Conservation (phyloP, 495 filamentous ascomycete genomes). For the Glonium stellatum region DNA sequence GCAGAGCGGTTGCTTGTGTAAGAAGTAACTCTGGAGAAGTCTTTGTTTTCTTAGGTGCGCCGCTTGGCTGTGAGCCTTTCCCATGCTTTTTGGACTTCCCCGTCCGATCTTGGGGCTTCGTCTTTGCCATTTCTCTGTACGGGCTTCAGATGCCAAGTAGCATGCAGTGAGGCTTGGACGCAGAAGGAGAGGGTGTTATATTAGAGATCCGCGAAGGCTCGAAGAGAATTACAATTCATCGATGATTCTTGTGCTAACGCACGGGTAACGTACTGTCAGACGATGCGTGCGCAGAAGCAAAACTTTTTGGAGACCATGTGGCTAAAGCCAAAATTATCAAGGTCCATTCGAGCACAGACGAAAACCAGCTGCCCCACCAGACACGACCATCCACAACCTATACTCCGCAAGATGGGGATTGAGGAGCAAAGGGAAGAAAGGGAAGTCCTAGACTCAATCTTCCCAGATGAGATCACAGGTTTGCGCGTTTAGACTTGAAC, state of each 20-base stretch:
- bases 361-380: slow-evolving; percentile 8
- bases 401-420: slow-evolving; percentile 59
- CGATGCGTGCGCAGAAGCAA: no score
- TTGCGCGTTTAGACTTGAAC: slow-evolving; percentile 6
- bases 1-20: slow-evolving; percentile 57
- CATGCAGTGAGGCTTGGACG: no score
- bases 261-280: no score
- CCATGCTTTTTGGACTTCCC: slow-evolving; percentile 23
- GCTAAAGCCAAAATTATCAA: no score
- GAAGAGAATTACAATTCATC: no score
- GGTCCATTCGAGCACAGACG: neutral
- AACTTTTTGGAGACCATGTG: no score
- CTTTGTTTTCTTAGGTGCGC: slow-evolving; percentile 24
- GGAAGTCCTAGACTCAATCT: slow-evolving; percentile 95
- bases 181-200: neutral
- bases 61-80: slow-evolving; percentile 14
- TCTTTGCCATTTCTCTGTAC: slow-evolving; percentile 32
- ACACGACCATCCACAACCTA: neutral
- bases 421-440: slow-evolving; percentile 95
- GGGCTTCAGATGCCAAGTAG: neutral
- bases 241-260: no score
- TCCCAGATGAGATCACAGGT: slow-evolving; percentile 96
- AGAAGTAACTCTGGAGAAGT: slow-evolving; percentile 44
- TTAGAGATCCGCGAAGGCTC: no score
- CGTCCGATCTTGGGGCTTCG: slow-evolving; percentile 25